Base-by-base conservation (phyloP, 306 rosid genomes). In the Vicia sativa region DNA sequence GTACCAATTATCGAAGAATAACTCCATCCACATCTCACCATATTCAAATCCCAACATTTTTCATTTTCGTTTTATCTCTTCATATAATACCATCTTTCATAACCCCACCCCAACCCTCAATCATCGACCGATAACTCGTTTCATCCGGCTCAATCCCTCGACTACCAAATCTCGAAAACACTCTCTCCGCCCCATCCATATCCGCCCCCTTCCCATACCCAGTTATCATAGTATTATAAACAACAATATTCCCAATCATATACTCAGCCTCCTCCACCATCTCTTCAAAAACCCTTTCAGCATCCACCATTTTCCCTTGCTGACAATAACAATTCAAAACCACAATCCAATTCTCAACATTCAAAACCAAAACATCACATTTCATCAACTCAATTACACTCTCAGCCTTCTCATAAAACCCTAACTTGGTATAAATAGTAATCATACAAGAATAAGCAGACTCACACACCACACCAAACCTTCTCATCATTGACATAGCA, bases 91-190 rank as follows among this genome's bases (percentile, higher is more conserved):
- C 86, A 28, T 6, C 44, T 72, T 59, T 73, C 65, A 74, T 84
- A 88, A 52, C 37, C 72, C 90, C 26, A 13, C 98, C 98, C 97
- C 96, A 93, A 41, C 98, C 98, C 77, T 93, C 98, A 79, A 90
- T 85, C 98, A 93, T 93, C 13, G 98, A 86, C 2, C 96, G 87
- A 68, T 80, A 90, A 77, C 89, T 90, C 11, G 91, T 86, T 75
- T 90, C 98, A 80, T 93, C 91, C 5, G 93, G 93, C 42, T 86
- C 68, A 86, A 41, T 21, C 87, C 89, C 13, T 23, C 34, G 11
- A 3, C 2, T 1, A 10, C 31, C 11, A 11, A 93, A 71, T 39
- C 70, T 74, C 73, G 18, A 15, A 78, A 90, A 90, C 49, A 93
- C 38, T 10, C 74, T 76, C 81, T 86, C 82, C 39, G 98, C 97